Base-by-base conservation (phyloP, 495 filamentous ascomycete genomes). In the Lophiostoma macrostomum region DNA sequence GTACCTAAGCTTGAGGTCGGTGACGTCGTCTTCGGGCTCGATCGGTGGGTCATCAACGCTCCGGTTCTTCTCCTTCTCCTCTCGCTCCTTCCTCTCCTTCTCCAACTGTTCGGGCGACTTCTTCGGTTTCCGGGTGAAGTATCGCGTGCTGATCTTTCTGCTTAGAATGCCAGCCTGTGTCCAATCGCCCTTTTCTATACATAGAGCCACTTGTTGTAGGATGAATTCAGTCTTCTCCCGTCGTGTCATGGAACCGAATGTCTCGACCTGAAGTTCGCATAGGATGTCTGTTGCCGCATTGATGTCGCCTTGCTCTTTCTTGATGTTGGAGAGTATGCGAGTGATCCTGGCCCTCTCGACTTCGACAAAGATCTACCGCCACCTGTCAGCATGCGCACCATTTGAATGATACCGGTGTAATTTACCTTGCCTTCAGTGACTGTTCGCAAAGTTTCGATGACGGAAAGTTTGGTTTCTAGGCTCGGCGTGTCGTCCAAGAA, bases 211-310 rank as follows among this genome's bases (percentile, higher is more conserved):
- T 71, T 98, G 93, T 65, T 91, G 88, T 40, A 98, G 77, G 60
- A 98, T 97, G 67, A 98, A 97, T 62, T 96, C 93, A 11, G 88
- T 91, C 85, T 98, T 98, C 69, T 98, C 93, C 54, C 94, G 82
- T 60, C 91, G 78, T 36, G 87, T 85, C 93, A 98, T 98, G 31
- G 93, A 97, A 16, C 93, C 93, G 64, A 98, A 98, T 0, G 93
- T 98, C 76, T 98, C 93, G 14, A 98, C 93, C 69, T 98, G 93
- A 48, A 98, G 78, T 74, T 98, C 93, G 71, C 93, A 98, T 19
- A 98, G 79, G 47, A 89, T 93, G 59, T 95, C 91, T 53, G 87
- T 85, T 5, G 93, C 94, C 12, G 87, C 84, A 64, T 85, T 87
- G 53, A 95, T 78, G 64, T 98, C 90, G 43, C 91, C 91, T 71